Conservation (phyloP, 441 rosid species). For the Erodium moschatum region DNA sequence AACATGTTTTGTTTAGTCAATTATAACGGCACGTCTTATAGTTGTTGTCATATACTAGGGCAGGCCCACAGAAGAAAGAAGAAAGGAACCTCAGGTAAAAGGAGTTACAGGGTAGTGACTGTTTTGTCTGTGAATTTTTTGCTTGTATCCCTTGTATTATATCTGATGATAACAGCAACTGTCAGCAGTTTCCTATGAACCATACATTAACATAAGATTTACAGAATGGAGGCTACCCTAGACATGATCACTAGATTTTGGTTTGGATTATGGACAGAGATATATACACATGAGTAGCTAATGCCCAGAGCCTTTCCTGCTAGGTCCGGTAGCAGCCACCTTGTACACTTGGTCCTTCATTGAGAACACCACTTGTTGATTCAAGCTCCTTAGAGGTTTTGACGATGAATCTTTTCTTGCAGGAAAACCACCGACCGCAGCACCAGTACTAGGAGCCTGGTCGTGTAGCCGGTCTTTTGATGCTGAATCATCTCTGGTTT, state of each 20-base stretch:
- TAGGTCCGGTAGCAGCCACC: conserved; percentile 1
- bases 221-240: not conserved
- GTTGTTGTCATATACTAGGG: not conserved
- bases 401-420: not conserved
- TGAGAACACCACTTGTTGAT: not conserved
- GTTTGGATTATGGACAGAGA: not conserved
- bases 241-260: not conserved
- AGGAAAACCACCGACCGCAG: not conserved
- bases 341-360: not conserved
- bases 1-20: not conserved
- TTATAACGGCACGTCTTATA: not conserved
- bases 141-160: not conserved
- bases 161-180: not conserved
- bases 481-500: not conserved
- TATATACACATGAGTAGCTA: not conserved
- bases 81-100: not conserved
- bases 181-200: not conserved
- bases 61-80: not conserved
- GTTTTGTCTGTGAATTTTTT: not conserved
- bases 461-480: not conserved
- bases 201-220: not conserved
- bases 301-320: not conserved
- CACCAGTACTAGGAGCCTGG: not conserved
- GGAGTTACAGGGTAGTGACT: not conserved
- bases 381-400: not conserved